Evolutionary conservation across 495 filamentous ascomycete species (phyloP), one percentile per base, ranked within the genome.

Genomic region (Neurospora sp.): DNA sequence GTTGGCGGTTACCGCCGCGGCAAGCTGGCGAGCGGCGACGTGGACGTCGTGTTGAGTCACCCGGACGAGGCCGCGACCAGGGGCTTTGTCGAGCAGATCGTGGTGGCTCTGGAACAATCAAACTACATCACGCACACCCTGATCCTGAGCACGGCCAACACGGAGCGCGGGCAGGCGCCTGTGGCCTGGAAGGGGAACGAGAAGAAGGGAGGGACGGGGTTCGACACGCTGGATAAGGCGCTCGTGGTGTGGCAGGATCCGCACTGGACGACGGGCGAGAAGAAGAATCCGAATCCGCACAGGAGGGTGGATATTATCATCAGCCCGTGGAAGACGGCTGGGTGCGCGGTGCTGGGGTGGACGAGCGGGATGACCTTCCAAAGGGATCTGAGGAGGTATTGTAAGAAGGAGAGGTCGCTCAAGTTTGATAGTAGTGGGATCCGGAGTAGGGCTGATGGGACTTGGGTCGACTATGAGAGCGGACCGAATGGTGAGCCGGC

Each of bases 391-490:
- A 83, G 94, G 46, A 82, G 90, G 70, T 95, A 93, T 80, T 91
- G 90, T 70, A 97, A 94, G 83, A 88, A 90, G 71, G 85, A 85
- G 62, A 88, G 88, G 74, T 82, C 83, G 11, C 92, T 92, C 87
- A 97, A 94, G 81, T 98, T 99, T 79, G 93, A 97, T 78, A 94
- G 92, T 40, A 96, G 92, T 77, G 96, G 96, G 0, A 86, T 98
- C 3, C 85, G 94, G 71, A 90, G 89, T 78, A 83, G 90, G 31
- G 79, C 69, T 27, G 88, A 89, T 62, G 92, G 92, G 7, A 82
- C 85, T 18, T 88, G 90, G 81, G 86, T 96, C 0, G 90, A 93
- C 73, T 75, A 88, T 54, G 85, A 88, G 80, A 81, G 84, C 62
- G 84, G 84, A 10, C 75, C 73, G 1, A 73, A 82, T 11, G 82